A percentile compares a stretch with the other conserved stretches of the same genome.
phyloP scores from a whole-genome alignment of 2,329 filamentous ascomycete genomes.

The Ophiostoma quercus region DNA sequence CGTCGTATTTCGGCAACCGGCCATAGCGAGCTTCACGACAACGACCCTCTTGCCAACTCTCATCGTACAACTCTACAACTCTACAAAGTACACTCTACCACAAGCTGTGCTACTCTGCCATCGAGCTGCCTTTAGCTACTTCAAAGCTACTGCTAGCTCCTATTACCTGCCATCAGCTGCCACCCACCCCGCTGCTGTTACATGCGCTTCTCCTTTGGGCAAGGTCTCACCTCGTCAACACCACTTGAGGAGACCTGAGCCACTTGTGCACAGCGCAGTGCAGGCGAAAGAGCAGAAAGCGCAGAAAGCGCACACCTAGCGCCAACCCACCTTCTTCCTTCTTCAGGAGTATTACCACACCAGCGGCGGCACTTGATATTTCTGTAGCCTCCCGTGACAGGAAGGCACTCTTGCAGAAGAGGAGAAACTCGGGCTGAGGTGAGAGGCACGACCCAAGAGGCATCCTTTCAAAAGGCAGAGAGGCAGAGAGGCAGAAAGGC shows the following conservation, averaged over 20 bases:
- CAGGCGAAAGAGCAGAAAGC: neutral
- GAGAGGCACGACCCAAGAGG: neutral
- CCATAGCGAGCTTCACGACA: neutral
- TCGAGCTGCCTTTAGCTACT: neutral
- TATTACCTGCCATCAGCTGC: constrained; percentile 3
- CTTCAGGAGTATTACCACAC: constrained; percentile 6
- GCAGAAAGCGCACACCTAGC: neutral
- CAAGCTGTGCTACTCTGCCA: neutral
- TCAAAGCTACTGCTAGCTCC: neutral
- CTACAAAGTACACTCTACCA: too few relatives aligned
- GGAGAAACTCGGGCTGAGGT: neutral
- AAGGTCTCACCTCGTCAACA: constrained; percentile 8
- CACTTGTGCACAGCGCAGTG: neutral
- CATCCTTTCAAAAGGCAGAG: neutral
- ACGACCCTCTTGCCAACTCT: constrained; percentile 6
- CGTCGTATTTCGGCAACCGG: constrained; percentile 3
- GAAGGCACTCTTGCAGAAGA: neutral
- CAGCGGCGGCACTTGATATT: constrained; percentile 13
- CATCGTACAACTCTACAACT: too few relatives aligned
- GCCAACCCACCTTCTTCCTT: constrained; percentile 11
- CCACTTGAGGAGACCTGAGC: neutral
- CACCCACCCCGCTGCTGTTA: constrained; percentile 14
- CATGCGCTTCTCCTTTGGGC: constrained; percentile 13
- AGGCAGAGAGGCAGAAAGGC: neutral
- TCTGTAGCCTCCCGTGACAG: constrained; percentile 8